These are phyloP conservation scores for Fagopyrum homotropicum DNA, from an alignment of 148 eudicot species.

Conservation along the genomic window DNA sequence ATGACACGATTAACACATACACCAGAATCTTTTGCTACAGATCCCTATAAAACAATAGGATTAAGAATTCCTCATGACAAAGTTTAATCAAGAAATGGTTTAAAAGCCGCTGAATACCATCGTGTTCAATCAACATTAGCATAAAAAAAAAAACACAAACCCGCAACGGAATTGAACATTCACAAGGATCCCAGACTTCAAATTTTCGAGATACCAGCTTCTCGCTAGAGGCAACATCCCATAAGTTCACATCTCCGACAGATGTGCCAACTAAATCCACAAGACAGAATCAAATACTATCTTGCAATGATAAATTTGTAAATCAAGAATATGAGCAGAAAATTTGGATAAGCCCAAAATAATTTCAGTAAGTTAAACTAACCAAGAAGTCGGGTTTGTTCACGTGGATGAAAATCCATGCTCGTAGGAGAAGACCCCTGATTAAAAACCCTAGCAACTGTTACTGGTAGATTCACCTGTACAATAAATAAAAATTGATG, in stretches of 20 bases:
- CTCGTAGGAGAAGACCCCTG: slow-evolving; percentile 75
- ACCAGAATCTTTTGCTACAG: slow-evolving; percentile 58
- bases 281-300: slow-evolving; percentile 7
- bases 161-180: slow-evolving; percentile 15
- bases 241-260: slow-evolving; percentile 12
- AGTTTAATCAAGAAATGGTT: neutral
- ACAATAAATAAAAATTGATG: neutral
- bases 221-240: slow-evolving; percentile 15
- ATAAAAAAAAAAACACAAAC: slow-evolving; percentile 6
- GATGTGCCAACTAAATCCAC: slow-evolving; percentile 21
- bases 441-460: slow-evolving; percentile 57
- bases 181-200: slow-evolving; percentile 11
- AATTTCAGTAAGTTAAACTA: neutral
- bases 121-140: neutral
- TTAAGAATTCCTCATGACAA: neutral
- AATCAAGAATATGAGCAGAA: neutral
- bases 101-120: neutral
- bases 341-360: neutral
- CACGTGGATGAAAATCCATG: slow-evolving; percentile 88
- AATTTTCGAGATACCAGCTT: slow-evolving; percentile 15
- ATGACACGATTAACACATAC: slow-evolving; percentile 76
- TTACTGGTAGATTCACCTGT: slow-evolving; percentile 33
- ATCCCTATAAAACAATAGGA: slow-evolving; percentile 35
- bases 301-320: neutral
- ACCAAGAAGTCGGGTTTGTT: slow-evolving; percentile 73